Percentiles rank a stretch among this genome's conserved stretches.
phyloP scores from a whole-genome alignment of 768 basidiomycete species.

The Dictyophora rubrovolvata region DNA sequence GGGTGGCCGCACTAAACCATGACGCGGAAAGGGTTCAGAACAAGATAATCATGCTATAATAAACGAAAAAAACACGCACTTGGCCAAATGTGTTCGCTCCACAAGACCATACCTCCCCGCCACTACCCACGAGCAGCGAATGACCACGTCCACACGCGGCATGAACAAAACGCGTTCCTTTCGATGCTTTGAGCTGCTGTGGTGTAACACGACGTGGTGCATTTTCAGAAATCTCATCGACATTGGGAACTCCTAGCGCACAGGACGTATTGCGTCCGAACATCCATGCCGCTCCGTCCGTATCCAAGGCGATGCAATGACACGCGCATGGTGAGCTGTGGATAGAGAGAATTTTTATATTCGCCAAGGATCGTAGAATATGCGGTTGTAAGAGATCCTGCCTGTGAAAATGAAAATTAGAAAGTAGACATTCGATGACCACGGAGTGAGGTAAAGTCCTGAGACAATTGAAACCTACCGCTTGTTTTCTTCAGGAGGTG shows the following conservation, averaged over 20 bases:
- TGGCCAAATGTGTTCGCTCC: conserved; percentile 77
- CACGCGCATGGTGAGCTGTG: conserved; percentile 70
- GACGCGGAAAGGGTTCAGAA: background rate
- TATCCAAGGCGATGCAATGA: conserved; percentile 66
- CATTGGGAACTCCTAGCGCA: conserved; percentile 50
- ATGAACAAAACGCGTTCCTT: conserved; percentile 55
- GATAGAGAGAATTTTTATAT: conserved; percentile 61
- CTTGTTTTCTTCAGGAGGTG: conserved; percentile 1
- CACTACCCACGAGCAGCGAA: conserved; percentile 70
- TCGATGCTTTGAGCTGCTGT: conserved; percentile 47
- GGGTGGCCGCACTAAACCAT: conserved; percentile 58
- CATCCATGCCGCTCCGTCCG: conserved; percentile 75
- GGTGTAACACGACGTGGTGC: conserved; percentile 55
- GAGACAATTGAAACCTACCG: background rate
- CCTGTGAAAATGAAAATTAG: conserved; percentile 20
- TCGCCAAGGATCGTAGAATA: conserved; percentile 80
- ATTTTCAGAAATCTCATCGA: conserved; percentile 61
- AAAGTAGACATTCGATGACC: background rate
- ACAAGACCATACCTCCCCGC: conserved; percentile 75
- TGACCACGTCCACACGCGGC: conserved; percentile 82
- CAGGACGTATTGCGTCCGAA: conserved; percentile 76
- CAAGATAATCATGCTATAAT: background rate
- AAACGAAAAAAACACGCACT: conserved; percentile 32
- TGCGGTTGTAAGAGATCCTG: conserved; percentile 84
- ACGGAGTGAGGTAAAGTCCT: too few relatives aligned